Evolutionary conservation across 2,329 filamentous ascomycete species (phyloP).

Genomic region (Domatiomyces catenatus): DNA sequence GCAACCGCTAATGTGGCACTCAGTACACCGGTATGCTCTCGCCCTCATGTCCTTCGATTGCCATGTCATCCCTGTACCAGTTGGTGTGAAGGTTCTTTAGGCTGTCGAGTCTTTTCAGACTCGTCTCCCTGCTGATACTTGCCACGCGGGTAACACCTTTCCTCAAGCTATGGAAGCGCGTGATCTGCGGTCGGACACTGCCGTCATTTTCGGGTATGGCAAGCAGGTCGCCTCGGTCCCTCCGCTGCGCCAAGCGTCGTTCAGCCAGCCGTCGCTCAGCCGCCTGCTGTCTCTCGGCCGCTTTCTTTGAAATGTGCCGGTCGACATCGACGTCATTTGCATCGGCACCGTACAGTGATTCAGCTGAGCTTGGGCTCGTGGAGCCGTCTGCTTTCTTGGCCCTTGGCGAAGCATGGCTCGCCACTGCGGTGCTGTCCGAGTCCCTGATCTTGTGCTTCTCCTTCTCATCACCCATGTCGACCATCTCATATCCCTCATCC

Average conservation of each 20-base stretch:
- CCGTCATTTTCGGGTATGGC: constrained; percentile 2
- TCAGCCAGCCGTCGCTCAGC: constrained; percentile 4
- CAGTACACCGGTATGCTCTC: constrained; percentile 13
- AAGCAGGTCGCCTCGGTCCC: constrained; percentile 1
- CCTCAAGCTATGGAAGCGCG: constrained; percentile 17
- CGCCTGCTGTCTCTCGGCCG: constrained; percentile 1
- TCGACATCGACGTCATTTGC: background rate
- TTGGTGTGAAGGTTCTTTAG: constrained; percentile 15
- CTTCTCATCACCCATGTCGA: constrained; percentile 6
- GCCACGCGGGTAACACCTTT: constrained; percentile 11
- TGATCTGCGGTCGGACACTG: constrained; percentile 11
- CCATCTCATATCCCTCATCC: constrained; percentile 15
- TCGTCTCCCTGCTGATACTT: constrained; percentile 70
- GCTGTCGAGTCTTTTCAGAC: constrained; percentile 73
- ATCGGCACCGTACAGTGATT: background rate
- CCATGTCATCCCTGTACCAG: constrained; percentile 16
- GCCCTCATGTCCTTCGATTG: constrained; percentile 9
- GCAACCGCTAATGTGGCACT: background rate
- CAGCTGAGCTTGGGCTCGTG: background rate
- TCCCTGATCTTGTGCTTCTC: background rate
- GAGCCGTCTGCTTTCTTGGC: background rate
- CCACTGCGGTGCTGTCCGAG: background rate
- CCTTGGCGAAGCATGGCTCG: background rate
- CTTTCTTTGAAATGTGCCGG: background rate
- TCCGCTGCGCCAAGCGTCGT: background rate